Base-by-base conservation (phyloP, 768 basidiomycete genomes). In the Suillus subalutaceus region DNA sequence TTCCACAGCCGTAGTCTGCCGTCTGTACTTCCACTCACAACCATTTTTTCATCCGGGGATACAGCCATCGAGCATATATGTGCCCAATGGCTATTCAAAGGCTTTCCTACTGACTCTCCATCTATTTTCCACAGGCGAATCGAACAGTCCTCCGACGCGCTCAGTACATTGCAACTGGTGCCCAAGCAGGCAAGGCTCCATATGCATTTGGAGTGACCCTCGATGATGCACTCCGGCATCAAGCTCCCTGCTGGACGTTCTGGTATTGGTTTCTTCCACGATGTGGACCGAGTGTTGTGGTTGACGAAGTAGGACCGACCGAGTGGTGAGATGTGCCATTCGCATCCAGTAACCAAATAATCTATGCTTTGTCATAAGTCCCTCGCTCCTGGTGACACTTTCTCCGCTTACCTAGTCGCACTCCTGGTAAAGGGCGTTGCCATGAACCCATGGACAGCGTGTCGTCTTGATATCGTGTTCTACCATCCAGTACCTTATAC, bases 361-460 rank as follows among this genome's bases (percentile, higher is more conserved):
- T 41, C 58, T 59, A 7, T 41, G 16, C 4, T 59, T 1, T 1
- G 4, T 8, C 16, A 26, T 41, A 8, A 59, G 40, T 59, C 4
- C 23, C 15, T 18, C 16, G 5, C 23, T 26, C 23, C 4, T 5
- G 1, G 38, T 18, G 8, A 2, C 0, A 59, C 1, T 2, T 26
- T 41, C 23, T 41, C 18, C 26, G 6, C 40, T 59, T 9, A 59
- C 58, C 58, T 26, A 41, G 58, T 30, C 40, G 26, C 18, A 59
- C 58, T 18, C 58, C 58, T 20, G 40, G 58, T 41, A 59, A 41
- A 59, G 58, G 58, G 12, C 58, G 58, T 10, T 41, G 12, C 26
- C 0, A 18, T 18, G 40, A 59, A n/a, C 0, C 0, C 0, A 30
- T 41, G 8, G 0, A 1, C 1, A 59, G 2, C 12, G 9, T 30